phyloP scores from a whole-genome alignment of 2,329 filamentous ascomycete genomes.

The Epichloe glyceriae region DNA sequence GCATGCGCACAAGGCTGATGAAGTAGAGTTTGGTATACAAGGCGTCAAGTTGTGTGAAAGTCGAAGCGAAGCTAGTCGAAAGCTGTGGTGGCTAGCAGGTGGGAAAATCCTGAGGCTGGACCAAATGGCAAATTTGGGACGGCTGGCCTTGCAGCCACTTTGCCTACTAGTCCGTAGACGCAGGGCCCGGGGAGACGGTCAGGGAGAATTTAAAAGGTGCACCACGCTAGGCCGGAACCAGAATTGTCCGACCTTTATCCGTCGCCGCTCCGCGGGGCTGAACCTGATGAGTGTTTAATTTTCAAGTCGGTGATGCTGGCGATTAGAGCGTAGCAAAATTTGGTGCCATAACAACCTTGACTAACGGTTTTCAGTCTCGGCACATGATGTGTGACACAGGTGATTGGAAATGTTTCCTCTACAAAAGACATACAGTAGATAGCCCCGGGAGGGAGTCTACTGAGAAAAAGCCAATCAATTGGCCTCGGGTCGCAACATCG shows the following conservation, averaged over 20 bases:
- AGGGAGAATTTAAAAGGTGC: too few relatives aligned
- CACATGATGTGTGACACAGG: neutral
- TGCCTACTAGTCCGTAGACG: neutral
- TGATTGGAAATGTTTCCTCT: too few relatives aligned
- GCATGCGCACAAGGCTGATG: slow-evolving; percentile 4
- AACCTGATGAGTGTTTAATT: slow-evolving; percentile 13
- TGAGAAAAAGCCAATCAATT: too few relatives aligned
- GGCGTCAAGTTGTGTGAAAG: slow-evolving; percentile 7
- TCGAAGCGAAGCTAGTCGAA: slow-evolving; percentile 8
- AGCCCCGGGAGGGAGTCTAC: too few relatives aligned
- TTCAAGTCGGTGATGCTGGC: too few relatives aligned
- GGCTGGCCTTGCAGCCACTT: slow-evolving; percentile 7
- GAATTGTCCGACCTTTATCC: slow-evolving; percentile 18
- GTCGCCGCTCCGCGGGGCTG: slow-evolving; percentile 17
- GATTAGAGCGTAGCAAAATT: too few relatives aligned
- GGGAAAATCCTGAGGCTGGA: slow-evolving; percentile 22
- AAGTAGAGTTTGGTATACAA: slow-evolving; percentile 2
- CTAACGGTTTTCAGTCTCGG: neutral
- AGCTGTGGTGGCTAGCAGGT: slow-evolving; percentile 9
- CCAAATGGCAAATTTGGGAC: slow-evolving; percentile 20
- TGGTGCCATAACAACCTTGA: too few relatives aligned
- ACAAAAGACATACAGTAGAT: too few relatives aligned
- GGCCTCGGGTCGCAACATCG: too few relatives aligned
- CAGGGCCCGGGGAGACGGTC: slow-evolving; percentile 2
- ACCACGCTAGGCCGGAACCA: neutral